Conservation (phyloP, 139 green algal species). For the Tetraselmis chui region DNA sequence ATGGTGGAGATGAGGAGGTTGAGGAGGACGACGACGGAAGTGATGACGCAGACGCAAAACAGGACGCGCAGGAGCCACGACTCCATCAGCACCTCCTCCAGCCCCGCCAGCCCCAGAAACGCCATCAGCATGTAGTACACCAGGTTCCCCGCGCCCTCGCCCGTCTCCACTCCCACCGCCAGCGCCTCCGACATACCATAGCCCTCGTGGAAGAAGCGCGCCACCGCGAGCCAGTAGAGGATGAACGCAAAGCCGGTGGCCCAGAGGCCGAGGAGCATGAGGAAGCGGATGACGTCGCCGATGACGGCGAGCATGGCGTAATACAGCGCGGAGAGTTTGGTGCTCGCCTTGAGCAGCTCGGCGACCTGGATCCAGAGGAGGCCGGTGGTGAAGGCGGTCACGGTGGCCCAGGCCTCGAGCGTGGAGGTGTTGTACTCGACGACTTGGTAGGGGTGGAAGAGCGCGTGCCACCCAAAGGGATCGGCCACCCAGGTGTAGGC, state of each 20-base stretch:
- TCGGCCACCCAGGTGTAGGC: neutral
- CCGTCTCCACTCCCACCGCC: neutral
- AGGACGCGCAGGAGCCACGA: neutral
- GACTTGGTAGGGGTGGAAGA: too few species aligned
- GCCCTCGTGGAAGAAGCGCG: neutral
- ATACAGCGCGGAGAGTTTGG: neutral
- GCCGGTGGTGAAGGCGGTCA: neutral
- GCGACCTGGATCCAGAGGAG: neutral
- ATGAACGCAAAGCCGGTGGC: neutral
- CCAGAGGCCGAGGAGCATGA: neutral
- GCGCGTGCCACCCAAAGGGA: neutral
- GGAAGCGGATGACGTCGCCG: neutral
- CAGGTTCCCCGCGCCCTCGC: neutral
- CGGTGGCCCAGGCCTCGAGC: neutral
- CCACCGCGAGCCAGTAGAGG: neutral
- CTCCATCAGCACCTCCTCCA: neutral
- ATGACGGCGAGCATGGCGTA: neutral
- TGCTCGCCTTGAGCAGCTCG: neutral
- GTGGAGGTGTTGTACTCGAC: too few species aligned
- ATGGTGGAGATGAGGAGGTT: neutral
- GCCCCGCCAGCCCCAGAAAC: neutral
- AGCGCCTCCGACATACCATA: neutral
- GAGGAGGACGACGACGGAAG: neutral
- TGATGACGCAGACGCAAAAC: neutral
- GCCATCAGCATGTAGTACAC: neutral